These are phyloP conservation scores for Panaeolus cyanescens DNA, from an alignment of 768 basidiomycete species.

Conservation along the genomic window DNA sequence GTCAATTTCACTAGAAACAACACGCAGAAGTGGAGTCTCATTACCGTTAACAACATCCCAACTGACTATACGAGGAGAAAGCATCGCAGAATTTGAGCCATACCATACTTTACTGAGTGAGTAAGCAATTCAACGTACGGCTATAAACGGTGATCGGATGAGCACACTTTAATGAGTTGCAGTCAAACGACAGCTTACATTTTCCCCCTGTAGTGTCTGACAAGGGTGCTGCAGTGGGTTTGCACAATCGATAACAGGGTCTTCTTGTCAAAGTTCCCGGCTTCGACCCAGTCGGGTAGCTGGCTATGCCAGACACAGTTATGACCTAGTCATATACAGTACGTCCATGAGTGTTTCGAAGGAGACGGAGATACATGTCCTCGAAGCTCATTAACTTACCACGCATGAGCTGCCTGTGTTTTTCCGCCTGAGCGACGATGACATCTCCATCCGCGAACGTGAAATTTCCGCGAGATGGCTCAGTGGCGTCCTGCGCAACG, in stretches of 20 bases:
- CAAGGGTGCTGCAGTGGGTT: slow-evolving; percentile 50
- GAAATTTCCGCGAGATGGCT: slow-evolving; percentile 48
- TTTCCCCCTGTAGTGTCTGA: slow-evolving; percentile 52
- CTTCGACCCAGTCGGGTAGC: slow-evolving; percentile 51
- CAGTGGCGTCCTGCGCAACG: slow-evolving; percentile 54
- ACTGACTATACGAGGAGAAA: slow-evolving; percentile 25
- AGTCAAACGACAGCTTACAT: slow-evolving; percentile 27
- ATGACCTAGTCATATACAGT: slow-evolving; percentile 33
- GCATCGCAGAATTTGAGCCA: neutral
- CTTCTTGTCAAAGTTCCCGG: slow-evolving; percentile 41
- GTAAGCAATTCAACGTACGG: slow-evolving; percentile 12
- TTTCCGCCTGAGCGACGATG: slow-evolving; percentile 44
- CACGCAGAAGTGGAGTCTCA: neutral
- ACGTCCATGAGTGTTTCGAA: slow-evolving; percentile 6
- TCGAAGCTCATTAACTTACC: slow-evolving; percentile 22
- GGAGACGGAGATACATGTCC: neutral
- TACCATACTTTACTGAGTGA: neutral
- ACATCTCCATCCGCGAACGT: slow-evolving; percentile 47
- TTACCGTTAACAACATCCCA: slow-evolving; percentile 53
- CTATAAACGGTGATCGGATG: slow-evolving; percentile 1
- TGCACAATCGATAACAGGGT: slow-evolving; percentile 45
- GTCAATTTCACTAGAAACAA: neutral
- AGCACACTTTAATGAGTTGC: neutral
- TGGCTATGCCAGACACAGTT: slow-evolving; percentile 56
- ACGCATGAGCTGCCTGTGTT: slow-evolving; percentile 48